These are phyloP conservation scores for Quercus robur DNA, from an alignment of 306 rosid species.

Conservation along the genomic window DNA sequence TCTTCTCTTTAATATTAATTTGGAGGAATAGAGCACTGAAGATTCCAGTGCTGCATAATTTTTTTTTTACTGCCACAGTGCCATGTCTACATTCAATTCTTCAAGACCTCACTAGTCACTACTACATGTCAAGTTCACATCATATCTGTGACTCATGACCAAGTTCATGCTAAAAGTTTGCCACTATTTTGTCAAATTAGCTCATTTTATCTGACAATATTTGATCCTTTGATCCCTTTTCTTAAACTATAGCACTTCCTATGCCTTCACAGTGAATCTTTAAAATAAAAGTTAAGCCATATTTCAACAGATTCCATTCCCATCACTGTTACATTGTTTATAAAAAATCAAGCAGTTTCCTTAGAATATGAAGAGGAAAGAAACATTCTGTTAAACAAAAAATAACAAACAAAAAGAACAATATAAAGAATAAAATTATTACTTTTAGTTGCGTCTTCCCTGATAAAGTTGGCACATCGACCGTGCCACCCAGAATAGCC, in stretches of 20 bases:
- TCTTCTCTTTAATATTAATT: background rate
- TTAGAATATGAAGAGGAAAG: background rate
- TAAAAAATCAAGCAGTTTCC: background rate
- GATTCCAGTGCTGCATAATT: background rate
- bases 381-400: constrained; percentile 9
- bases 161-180: background rate
- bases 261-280: background rate
- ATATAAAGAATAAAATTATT: constrained; percentile 26
- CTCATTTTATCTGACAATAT: constrained; percentile 3
- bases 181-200: background rate
- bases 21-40: background rate
- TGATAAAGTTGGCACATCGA: constrained; percentile 82
- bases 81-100: background rate
- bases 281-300: background rate
- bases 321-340: background rate
- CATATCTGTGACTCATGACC: background rate
- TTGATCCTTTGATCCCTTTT: background rate
- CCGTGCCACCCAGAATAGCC: constrained; percentile 96
- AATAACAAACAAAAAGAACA: background rate
- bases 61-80: background rate
- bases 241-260: background rate
- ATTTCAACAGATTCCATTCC: background rate
- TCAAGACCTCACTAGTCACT: background rate
- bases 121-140: background rate
- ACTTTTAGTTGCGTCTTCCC: constrained; percentile 76